Base-by-base conservation (phyloP, 257 asterid genomes). In the Fraxinus anomala region DNA sequence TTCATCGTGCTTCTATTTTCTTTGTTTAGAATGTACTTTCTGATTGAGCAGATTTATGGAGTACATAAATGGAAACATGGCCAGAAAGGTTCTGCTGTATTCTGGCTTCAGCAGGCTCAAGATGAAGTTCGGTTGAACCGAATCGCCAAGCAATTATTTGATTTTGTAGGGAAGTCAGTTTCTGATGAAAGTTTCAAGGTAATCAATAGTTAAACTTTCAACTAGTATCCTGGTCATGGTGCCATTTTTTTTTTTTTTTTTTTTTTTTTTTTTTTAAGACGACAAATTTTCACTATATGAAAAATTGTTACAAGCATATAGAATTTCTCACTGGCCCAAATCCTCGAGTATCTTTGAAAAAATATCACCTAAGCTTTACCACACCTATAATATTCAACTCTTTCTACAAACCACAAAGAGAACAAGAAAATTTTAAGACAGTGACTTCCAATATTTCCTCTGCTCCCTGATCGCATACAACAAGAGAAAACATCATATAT, bases 31-130 rank as follows among this genome's bases (percentile, higher is more conserved):
- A 21, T 68, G 21, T 81, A 54, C 51, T 82, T 59, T 77, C 77
- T 81, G 26, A 44, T 54, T 56, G 59, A 83, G 80, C 86, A 94
- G 98, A 90, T 91, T 80, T 91, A 93, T 70, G 99, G 98, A 74
- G 89, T 95, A 81, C 94, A 92, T 83, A 82, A 87, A 85, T 95
- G 97, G 99, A 95, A 92, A 81, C 97, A 95, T 83, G 97, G 97
- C 69, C 89, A 92, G 86, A 94, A 92, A 87, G 97, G 97, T 63
- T 91, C 92, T 23, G 97, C 96, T 39, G 91, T 94, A 82, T 90
- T 86, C 89, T 95, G 99, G 99, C 96, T 94, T 82, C 99, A 94
- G 89, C 95, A 94, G 86, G 97, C 94, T 83, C 91, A 76, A 75
- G 98, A 95, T 83, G 97, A 91, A 83, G 87, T 86, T 81, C 93